Evolutionary conservation across 768 basidiomycete genomes (phyloP).

Genomic region (Suillus alpinus): DNA sequence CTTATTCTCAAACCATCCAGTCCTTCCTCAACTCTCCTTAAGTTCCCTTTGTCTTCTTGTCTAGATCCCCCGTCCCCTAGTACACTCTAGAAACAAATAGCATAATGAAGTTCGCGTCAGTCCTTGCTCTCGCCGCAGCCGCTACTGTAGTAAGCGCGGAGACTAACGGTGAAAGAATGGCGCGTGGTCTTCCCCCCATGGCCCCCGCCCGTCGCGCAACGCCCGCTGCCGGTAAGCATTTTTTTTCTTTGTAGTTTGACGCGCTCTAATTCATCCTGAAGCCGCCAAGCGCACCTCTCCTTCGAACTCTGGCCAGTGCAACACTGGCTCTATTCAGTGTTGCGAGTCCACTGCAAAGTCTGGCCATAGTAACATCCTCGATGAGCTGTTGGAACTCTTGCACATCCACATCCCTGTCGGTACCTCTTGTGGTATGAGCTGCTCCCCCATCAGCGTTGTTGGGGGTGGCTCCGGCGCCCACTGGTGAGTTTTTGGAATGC

Average conservation of each 20-base stretch:
- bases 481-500: conserved; percentile 16
- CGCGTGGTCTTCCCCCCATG: conserved; percentile 50
- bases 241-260: neutral
- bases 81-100: conserved; percentile 4
- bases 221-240: conserved; percentile 30
- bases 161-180: conserved; percentile 52
- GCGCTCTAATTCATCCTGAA: conserved; percentile 12
- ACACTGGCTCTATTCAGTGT: conserved; percentile 17
- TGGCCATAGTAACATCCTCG: fast-evolving
- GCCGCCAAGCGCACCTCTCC: conserved; percentile 36
- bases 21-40: conserved; percentile 12
- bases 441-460: conserved; percentile 29
- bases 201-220: conserved; percentile 39
- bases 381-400: conserved; percentile 1
- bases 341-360: conserved; percentile 8
- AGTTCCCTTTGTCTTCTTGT: conserved; percentile 8
- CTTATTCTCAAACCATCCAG: neutral
- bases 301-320: conserved; percentile 29
- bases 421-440: conserved; percentile 26
- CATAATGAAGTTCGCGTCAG: conserved; percentile 28
- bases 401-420: neutral
- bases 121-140: conserved; percentile 37
- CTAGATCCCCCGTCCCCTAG: neutral
- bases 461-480: conserved; percentile 14
- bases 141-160: conserved; percentile 40